A percentile compares a stretch with the other conserved stretches of the same genome.
phyloP scores from a whole-genome alignment of 805 yeast species.

The Zygoascus ofunaensis region DNA sequence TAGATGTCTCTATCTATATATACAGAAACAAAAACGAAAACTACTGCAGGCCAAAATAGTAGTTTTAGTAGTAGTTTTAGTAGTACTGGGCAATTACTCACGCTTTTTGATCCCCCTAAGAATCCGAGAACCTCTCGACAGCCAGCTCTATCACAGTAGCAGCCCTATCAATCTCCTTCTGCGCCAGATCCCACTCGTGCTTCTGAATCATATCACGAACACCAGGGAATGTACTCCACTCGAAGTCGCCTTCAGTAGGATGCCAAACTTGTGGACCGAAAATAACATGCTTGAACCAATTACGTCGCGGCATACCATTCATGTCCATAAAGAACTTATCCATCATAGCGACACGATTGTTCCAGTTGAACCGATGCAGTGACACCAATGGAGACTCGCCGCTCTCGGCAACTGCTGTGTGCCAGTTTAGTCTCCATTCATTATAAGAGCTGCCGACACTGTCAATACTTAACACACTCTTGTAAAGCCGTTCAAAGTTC shows the following conservation, averaged over 20 bases:
- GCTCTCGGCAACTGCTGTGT: constrained; percentile 36
- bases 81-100: too few relatives aligned
- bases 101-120: too few relatives aligned
- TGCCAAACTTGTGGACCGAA: constrained; percentile 60
- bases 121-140: constrained; percentile 9
- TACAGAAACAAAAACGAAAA: too few relatives aligned
- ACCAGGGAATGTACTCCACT: constrained; percentile 66
- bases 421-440: constrained; percentile 59
- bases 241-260: constrained; percentile 37
- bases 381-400: constrained; percentile 66
- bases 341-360: constrained; percentile 50
- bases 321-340: constrained; percentile 44
- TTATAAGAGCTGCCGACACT: constrained; percentile 40
- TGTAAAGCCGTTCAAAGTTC: constrained; percentile 24
- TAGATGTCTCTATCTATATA: too few relatives aligned
- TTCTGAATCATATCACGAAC: constrained; percentile 56
- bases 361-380: constrained; percentile 72
- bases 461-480: constrained; percentile 33
- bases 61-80: too few relatives aligned
- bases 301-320: constrained; percentile 41
- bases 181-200: constrained; percentile 46
- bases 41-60: too few relatives aligned
- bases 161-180: constrained; percentile 22
- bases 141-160: constrained; percentile 15
- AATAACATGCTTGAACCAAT: constrained; percentile 58